These are phyloP conservation scores for Tympanopsis confertula DNA, from an alignment of 2,329 filamentous ascomycete species.

Conservation along the genomic window DNA sequence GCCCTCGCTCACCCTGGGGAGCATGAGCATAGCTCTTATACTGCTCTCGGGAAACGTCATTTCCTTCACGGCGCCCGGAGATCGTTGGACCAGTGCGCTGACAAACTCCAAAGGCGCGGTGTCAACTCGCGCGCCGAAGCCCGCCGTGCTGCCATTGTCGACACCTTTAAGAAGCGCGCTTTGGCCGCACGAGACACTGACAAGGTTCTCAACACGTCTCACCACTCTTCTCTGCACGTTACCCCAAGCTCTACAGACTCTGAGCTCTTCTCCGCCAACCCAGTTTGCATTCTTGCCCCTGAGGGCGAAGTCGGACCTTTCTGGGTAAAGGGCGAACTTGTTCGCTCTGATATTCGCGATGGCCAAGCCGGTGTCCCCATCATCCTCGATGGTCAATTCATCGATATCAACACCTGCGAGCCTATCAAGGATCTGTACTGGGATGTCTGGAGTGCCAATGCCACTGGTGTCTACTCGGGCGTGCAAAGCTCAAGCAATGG, in stretches of 20 bases:
- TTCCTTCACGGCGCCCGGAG: conserved; percentile 3
- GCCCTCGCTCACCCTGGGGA: background rate
- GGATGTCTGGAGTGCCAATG: conserved; percentile 17
- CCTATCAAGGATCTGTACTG: conserved; percentile 19
- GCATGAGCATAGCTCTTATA: background rate
- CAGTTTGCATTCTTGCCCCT: conserved; percentile 14
- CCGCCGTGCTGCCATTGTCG: conserved; percentile 10
- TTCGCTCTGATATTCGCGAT: conserved; percentile 22
- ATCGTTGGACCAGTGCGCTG: conserved; percentile 10
- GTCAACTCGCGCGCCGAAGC: conserved; percentile 10
- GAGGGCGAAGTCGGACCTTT: conserved; percentile 23
- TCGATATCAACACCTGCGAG: conserved; percentile 27
- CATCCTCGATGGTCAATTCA: conserved; percentile 25
- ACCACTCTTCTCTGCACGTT: background rate
- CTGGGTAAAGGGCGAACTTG: conserved; percentile 20
- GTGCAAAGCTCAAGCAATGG: conserved; percentile 28
- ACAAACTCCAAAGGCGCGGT: conserved; percentile 9
- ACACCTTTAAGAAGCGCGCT: conserved; percentile 1
- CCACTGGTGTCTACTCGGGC: conserved; percentile 35
- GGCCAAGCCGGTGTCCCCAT: conserved; percentile 23
- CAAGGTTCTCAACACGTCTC: background rate
- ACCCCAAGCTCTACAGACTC: background rate
- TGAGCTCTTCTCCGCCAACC: background rate
- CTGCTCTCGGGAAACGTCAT: background rate
- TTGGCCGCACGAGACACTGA: background rate